These are phyloP conservation scores for Xylaria hypoxylon DNA, from an alignment of 2,329 filamentous ascomycete species.

Conservation along the genomic window DNA sequence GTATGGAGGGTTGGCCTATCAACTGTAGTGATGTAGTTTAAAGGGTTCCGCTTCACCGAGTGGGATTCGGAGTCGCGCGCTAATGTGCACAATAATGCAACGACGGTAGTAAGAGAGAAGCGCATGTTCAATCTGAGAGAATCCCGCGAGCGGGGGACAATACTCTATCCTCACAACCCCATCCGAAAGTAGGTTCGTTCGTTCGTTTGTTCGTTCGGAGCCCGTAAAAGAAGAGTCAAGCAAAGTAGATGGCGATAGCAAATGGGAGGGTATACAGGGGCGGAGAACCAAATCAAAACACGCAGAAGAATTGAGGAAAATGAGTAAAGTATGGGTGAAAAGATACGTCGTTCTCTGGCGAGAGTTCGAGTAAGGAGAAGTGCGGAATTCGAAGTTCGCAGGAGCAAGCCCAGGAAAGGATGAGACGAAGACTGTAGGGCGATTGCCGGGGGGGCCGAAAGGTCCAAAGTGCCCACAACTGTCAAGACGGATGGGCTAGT, in stretches of 20 bases:
- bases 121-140: slow-evolving; percentile 45
- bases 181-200: slow-evolving; percentile 37
- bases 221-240: neutral
- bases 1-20: slow-evolving; percentile 83
- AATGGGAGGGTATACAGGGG: slow-evolving; percentile 16
- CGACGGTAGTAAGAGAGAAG: slow-evolving; percentile 46
- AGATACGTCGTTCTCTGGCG: slow-evolving; percentile 2
- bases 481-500: slow-evolving; percentile 2
- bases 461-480: slow-evolving; percentile 4
- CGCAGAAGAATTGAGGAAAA: slow-evolving; percentile 15
- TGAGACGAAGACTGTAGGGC: slow-evolving; percentile 34
- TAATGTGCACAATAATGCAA: slow-evolving; percentile 48
- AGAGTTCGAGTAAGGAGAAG: slow-evolving; percentile 15
- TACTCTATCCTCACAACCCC: slow-evolving; percentile 43
- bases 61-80: slow-evolving; percentile 64
- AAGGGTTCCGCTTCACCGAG: slow-evolving; percentile 79
- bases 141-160: slow-evolving; percentile 45
- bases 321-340: neutral
- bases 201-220: neutral
- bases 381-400: slow-evolving; percentile 10
- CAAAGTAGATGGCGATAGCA: slow-evolving; percentile 12
- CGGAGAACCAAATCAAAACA: slow-evolving; percentile 16
- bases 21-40: slow-evolving; percentile 78
- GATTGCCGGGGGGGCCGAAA: slow-evolving; percentile 31
- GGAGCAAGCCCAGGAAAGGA: slow-evolving; percentile 21